Evolutionary conservation across 805 yeast genomes (phyloP).

Genomic region (Candida corydali): DNA sequence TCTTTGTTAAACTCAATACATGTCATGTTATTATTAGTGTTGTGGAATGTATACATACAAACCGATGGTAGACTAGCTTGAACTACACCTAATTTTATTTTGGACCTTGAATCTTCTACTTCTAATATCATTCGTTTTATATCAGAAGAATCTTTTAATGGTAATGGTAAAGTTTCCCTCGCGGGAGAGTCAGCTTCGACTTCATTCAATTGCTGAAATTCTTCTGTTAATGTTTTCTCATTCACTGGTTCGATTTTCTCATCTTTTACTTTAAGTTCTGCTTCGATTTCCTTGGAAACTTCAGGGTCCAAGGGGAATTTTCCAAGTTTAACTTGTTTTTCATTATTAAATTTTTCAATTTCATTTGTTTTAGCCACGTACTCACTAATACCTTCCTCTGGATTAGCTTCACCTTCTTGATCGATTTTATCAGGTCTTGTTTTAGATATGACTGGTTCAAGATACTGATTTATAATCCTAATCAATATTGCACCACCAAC

Average conservation of each 20-base stretch:
- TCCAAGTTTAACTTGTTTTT: slow-evolving; percentile 75
- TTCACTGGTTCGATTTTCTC: slow-evolving; percentile 36
- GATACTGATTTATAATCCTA: slow-evolving; percentile 78
- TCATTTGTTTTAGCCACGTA: slow-evolving; percentile 40
- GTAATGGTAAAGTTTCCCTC: slow-evolving; percentile 76
- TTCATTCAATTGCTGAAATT: slow-evolving; percentile 43
- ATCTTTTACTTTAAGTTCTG: slow-evolving; percentile 78
- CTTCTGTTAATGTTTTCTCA: slow-evolving; percentile 37
- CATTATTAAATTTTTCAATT: slow-evolving; percentile 63
- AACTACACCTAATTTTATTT: slow-evolving; percentile 56
- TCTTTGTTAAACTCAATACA: slow-evolving; percentile 84
- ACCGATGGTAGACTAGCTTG: slow-evolving; percentile 90
- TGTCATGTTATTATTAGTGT: slow-evolving; percentile 86
- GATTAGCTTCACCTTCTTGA: slow-evolving; percentile 45
- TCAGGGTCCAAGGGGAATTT: slow-evolving; percentile 83
- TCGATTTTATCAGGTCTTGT: slow-evolving; percentile 39
- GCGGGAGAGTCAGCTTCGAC: slow-evolving; percentile 65
- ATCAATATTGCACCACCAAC: slow-evolving; percentile 88
- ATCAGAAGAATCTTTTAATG: slow-evolving; percentile 76
- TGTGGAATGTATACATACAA: slow-evolving; percentile 97
- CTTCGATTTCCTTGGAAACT: slow-evolving; percentile 75
- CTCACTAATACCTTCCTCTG: slow-evolving; percentile 51
- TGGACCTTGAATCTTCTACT: slow-evolving; percentile 78
- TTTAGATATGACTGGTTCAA: slow-evolving; percentile 48
- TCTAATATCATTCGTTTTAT: slow-evolving; percentile 72